These are phyloP conservation scores for Aspergillus aculeatinus DNA, from an alignment of 2,329 filamentous ascomycete species.

Conservation along the genomic window DNA sequence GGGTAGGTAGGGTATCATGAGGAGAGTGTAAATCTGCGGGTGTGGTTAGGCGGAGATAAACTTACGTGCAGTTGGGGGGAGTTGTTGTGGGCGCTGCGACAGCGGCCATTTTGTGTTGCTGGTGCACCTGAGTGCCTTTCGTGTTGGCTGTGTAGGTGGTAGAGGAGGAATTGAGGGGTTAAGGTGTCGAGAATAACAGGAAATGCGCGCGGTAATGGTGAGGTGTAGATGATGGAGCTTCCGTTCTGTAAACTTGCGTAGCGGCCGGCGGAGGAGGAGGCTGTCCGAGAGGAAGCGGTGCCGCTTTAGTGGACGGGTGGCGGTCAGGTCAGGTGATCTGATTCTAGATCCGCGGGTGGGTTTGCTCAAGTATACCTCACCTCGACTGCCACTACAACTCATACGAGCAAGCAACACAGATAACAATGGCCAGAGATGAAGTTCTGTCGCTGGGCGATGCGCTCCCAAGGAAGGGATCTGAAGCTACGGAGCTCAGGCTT, in stretches of 20 bases:
- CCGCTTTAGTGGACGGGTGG: slow-evolving; percentile 11
- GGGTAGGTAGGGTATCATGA: neutral
- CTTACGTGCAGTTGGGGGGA: slow-evolving; percentile 44
- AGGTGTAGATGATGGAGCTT: neutral
- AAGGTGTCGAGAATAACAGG: no score
- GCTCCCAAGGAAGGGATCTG: no score
- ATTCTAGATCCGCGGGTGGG: neutral
- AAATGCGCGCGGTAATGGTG: neutral
- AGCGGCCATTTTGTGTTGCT: slow-evolving; percentile 33
- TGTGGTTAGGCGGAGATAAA: neutral
- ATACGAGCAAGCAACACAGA: slow-evolving; percentile 12
- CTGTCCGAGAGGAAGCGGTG: neutral
- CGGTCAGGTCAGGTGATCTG: slow-evolving; percentile 7
- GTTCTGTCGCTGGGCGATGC: no score
- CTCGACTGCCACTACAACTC: no score
- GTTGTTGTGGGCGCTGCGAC: slow-evolving; percentile 31
- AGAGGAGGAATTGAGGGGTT: no score
- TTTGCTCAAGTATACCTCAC: no score
- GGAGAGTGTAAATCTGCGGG: no score
- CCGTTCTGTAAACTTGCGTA: neutral
- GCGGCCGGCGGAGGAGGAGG: no score
- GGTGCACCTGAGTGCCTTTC: slow-evolving; percentile 4
- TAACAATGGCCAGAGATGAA: slow-evolving; percentile 36
- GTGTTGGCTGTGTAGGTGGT: slow-evolving; percentile 8
- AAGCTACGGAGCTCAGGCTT: no score